These are phyloP conservation scores for Myxozyma nipponensis DNA, from an alignment of 805 yeast species.

Conservation along the genomic window DNA sequence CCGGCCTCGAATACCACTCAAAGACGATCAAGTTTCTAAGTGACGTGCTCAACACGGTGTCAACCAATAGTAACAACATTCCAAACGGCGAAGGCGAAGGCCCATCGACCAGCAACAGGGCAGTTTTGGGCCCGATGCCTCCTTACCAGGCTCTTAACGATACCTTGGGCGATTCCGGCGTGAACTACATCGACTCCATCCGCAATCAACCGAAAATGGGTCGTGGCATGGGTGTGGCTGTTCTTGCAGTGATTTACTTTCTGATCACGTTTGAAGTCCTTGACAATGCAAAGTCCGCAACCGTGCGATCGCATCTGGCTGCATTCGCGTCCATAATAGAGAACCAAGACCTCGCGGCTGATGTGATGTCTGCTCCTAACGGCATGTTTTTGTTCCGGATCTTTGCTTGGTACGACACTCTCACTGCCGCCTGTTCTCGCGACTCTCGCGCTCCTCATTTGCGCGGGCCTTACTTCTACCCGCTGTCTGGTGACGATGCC, in stretches of 20 bases:
- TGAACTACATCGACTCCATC: neutral
- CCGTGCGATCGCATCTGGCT: constrained; percentile 24
- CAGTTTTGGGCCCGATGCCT: neutral
- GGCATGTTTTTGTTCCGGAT: constrained; percentile 24
- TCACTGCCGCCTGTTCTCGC: constrained; percentile 20
- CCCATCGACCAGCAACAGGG: neutral
- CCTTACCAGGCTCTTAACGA: neutral
- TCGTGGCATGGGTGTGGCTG: constrained; percentile 23
- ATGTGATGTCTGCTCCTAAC: constrained; percentile 20
- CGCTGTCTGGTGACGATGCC: constrained; percentile 13
- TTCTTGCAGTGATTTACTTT: constrained; percentile 21
- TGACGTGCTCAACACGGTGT: constrained; percentile 16
- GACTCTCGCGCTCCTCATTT: constrained; percentile 23
- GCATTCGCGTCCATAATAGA: constrained; percentile 23
- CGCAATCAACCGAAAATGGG: constrained; percentile 15
- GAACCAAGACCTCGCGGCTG: constrained; percentile 24
- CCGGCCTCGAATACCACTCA: constrained; percentile 23
- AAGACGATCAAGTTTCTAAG: constrained; percentile 17
- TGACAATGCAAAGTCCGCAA: constrained; percentile 21
- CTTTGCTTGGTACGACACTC: constrained; percentile 26
- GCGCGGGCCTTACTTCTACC: constrained; percentile 22
- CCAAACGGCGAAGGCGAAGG: neutral
- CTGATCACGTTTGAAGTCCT: constrained; percentile 21
- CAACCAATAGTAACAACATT: neutral
- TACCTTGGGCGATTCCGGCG: neutral